Percentiles rank a stretch among this genome's conserved stretches.
Conservation (phyloP, 108 stramenopile genomes). For the Craspedostauros australis region DNA sequence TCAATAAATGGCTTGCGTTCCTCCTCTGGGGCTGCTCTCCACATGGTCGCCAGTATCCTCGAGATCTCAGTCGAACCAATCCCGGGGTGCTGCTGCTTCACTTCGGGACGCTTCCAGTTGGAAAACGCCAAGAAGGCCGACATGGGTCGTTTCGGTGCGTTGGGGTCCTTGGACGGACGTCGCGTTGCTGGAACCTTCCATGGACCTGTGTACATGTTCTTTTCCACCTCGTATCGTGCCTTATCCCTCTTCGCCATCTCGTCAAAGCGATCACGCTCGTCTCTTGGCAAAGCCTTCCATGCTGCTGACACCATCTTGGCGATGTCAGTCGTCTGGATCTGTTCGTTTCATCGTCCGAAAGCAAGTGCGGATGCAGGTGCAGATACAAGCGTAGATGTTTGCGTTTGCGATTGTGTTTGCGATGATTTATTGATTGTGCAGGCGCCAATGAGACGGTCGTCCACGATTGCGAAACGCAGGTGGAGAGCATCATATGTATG, state of each 20-base stretch:
- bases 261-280: conserved; percentile 19
- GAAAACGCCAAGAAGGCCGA: conserved; percentile 20
- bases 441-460: too few relatives aligned
- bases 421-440: too few relatives aligned
- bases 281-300: conserved; percentile 16
- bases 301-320: conserved; percentile 31
- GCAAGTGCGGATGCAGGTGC: too few relatives aligned
- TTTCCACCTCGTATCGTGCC: conserved; percentile 19
- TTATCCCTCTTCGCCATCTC: conserved; percentile 16
- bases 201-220: conserved; percentile 16
- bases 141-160: conserved; percentile 14
- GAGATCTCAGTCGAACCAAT: neutral
- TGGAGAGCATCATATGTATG: too few relatives aligned
- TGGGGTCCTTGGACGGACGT: neutral
- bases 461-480: too few relatives aligned
- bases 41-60: conserved; percentile 14
- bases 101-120: conserved; percentile 9
- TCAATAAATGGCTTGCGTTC: conserved; percentile 5
- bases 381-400: too few relatives aligned
- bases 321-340: conserved; percentile 33
- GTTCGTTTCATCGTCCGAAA: too few relatives aligned
- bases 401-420: too few relatives aligned
- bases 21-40: conserved; percentile 11
- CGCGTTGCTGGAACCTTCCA: conserved; percentile 18
- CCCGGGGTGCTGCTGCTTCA: conserved; percentile 6